Evolutionary conservation across 1,139 yeast genomes (phyloP), one percentile per base, ranked within the genome.

Genomic region (Ogataea hybrid): DNA sequence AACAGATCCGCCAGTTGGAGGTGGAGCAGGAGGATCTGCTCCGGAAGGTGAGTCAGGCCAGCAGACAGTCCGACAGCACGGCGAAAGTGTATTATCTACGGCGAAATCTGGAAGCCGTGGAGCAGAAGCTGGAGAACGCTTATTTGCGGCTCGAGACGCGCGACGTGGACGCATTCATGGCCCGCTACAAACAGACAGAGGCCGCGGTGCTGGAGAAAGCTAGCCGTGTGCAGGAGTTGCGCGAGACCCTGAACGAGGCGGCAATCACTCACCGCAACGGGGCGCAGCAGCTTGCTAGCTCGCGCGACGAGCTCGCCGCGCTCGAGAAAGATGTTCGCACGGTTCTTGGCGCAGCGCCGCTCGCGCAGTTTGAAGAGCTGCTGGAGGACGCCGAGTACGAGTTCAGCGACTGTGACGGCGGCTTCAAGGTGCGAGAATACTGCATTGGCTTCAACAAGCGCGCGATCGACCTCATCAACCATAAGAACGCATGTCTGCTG

Each of bases 341-440:
- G 2, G 43, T 57, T 1, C 39, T 54, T 5, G 67, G 70, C 0
- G 78, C 71, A 46, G 71, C 72, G 25, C 72, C 72, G 21, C 67
- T 80, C n/a, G 69, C 66, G 1, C 71, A 70, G 0, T 84, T 75
- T 53, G 77, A 73, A 31, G 64, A 63, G 0, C 64, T 75, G 4
- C 53, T 83, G 4, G 59, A 61, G n/a, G 82, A 77, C 17, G 68
- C 81, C 20, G 89, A 84, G 53, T 73, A 70, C 12, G 83, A 82
- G 39, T 77, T 77, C 50, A 71, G 74, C 39, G 72, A 71, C 20
- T 78, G 85, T 0, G 63, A 78, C 28, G 84, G 81, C 50, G 80
- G 82, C 42, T 61, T 77, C 22, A 84, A 83, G 52, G 77, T 84
- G 48, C 75, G 75, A 25, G 81, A 79, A 42, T 83, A 85, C 1